These are phyloP conservation scores for Mycena kentingensis DNA, from an alignment of 768 basidiomycete genomes.

Conservation along the genomic window DNA sequence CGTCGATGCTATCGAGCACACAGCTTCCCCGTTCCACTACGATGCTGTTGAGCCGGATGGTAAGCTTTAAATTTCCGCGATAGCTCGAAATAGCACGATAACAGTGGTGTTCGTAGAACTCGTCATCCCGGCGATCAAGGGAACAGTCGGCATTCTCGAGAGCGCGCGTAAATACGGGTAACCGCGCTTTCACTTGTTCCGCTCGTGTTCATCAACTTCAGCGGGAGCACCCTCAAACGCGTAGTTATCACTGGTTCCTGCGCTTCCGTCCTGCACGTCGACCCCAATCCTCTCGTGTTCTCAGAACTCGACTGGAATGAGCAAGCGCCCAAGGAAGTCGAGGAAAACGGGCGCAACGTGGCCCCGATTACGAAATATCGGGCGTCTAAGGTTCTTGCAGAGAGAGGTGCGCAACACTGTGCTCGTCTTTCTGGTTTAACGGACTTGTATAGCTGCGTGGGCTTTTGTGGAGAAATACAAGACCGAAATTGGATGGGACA, in stretches of 20 bases:
- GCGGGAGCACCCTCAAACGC: conserved; percentile 47
- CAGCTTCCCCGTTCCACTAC: conserved; percentile 61
- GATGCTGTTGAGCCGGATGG: conserved; percentile 41
- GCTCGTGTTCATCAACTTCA: neutral
- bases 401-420: conserved; percentile 44
- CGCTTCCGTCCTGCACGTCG: conserved; percentile 43
- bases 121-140: conserved; percentile 41
- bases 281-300: conserved; percentile 31
- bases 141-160: conserved; percentile 42
- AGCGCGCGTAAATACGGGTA: conserved; percentile 32
- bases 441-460: conserved; percentile 42
- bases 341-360: conserved; percentile 51
- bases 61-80: conserved; percentile 35
- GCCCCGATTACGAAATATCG: conserved; percentile 46
- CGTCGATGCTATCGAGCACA: conserved; percentile 71
- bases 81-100: conserved; percentile 31
- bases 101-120: neutral
- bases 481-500: conserved; percentile 48
- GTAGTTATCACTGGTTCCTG: conserved; percentile 64
- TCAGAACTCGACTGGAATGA: conserved; percentile 64
- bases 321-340: conserved; percentile 45
- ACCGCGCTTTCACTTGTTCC: neutral
- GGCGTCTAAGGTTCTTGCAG: conserved; percentile 62
- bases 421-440: neutral
- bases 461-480: conserved; percentile 42